Base-by-base conservation (phyloP, 305 asterid species). In the Fraxinus ornus region DNA sequence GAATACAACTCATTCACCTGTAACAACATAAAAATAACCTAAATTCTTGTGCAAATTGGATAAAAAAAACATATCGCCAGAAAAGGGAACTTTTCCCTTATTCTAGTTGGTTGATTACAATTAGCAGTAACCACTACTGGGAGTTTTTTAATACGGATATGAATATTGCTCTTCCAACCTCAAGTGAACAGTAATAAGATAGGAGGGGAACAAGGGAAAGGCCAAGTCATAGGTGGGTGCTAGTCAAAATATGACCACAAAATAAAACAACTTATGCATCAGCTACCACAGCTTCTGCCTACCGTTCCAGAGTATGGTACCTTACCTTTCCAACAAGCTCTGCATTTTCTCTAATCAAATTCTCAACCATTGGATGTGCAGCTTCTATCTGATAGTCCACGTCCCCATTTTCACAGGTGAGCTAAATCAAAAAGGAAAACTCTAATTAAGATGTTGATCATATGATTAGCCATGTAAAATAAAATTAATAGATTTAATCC, bases 291-390 rank as follows among this genome's bases (percentile, higher is more conserved):
- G 74, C 36, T 66, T 66, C 76, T 28, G 32, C 74, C 8, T n/a
- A 7, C 41, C 39, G 39, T 68, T 49, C 28, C 60, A 83, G 26
- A 66, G 49, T 57, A 75, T n/a, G 73, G 72, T 68, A 76, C 75
- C 75, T 64, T 84, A 94, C 98, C 90, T 94, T 91, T 83, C 83
- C 93, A 83, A 88, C 93, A 83, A 89, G 94, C 86, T 91, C 87
- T 5, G 91, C 83, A 86, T 92, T 93, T 88, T 93, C 95, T 35
- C 79, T 41, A 26, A 85, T 74, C 88, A 91, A 84, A 83, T 83
- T 93, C 83, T 86, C 93, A 82, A 88, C 91, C 82, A 86, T 86
- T 85, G 85, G 88, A 57, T 28, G 84, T 26, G 91, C 84, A 84
- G 89, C 90, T 83, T 88, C 95, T 74, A 71, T 66, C 82, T 88